phyloP scores from a whole-genome alignment of 2,329 filamentous ascomycete genomes.

The Aspergillus udagawae region DNA sequence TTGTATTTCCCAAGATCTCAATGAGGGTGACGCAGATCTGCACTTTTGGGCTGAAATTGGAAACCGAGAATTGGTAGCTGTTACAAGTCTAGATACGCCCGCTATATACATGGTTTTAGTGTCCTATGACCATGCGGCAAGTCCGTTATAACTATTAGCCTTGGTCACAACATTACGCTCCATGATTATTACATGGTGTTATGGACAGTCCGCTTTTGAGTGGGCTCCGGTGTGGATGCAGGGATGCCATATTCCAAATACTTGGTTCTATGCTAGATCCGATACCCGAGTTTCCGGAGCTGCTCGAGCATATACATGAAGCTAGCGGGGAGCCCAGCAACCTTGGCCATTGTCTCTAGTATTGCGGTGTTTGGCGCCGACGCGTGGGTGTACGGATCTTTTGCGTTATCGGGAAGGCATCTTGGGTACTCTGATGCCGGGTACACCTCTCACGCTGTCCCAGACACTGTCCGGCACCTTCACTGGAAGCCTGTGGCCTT shows the following conservation, averaged over 20 bases:
- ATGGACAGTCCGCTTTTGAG: neutral
- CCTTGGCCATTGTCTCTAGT: neutral
- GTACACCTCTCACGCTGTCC: conserved; percentile 41
- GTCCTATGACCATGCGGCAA: neutral
- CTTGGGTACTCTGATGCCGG: conserved; percentile 32
- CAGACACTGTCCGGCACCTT: conserved; percentile 46
- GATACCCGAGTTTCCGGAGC: neutral
- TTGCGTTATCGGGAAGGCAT: neutral
- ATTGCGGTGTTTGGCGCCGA: neutral
- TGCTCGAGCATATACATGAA: neutral
- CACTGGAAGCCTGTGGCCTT: conserved; percentile 44
- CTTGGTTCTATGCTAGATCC: neutral
- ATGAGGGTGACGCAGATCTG: neutral
- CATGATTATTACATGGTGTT: neutral
- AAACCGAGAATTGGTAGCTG: neutral
- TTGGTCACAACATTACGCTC: neutral
- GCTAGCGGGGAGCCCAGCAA: neutral
- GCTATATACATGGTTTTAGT: neutral
- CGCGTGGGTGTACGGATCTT: conserved; percentile 4
- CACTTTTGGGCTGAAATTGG: neutral
- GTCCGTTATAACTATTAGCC: neutral
- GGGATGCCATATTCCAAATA: neutral
- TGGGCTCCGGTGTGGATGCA: neutral
- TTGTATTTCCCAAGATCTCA: too few species aligned
- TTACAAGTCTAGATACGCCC: neutral